Percentiles rank a stretch among this genome's conserved stretches.
phyloP scores from a whole-genome alignment of 257 asterid genomes.

The Solanum pennellii region DNA sequence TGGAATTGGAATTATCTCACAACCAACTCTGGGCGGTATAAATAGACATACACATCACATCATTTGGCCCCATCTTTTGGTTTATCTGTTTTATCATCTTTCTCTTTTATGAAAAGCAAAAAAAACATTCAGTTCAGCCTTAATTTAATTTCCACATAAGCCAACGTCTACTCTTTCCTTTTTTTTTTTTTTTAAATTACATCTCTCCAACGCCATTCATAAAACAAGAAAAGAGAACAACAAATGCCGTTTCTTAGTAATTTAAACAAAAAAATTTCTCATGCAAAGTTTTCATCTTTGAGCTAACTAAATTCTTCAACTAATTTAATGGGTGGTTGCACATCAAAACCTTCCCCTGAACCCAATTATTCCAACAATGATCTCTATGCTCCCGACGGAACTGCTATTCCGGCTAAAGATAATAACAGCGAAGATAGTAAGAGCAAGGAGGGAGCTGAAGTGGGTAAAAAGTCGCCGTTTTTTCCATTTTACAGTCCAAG shows the following conservation, averaged over 20 bases:
- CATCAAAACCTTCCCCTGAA: conserved; percentile 41
- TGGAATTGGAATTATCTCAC: neutral
- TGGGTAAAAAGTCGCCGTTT: conserved; percentile 58
- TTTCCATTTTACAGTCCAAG: conserved; percentile 90
- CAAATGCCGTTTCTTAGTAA: neutral
- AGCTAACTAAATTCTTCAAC: neutral
- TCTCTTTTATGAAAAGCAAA: neutral
- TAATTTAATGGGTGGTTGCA: conserved; percentile 52
- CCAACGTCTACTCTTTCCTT: conserved; percentile 4
- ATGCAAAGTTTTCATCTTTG: neutral
- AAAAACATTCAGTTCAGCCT: neutral
- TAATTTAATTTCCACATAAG: neutral
- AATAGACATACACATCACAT: neutral
- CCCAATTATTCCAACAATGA: conserved; percentile 1
- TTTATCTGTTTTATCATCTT: neutral
- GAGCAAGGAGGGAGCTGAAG: conserved; percentile 8
- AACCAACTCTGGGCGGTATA: neutral
- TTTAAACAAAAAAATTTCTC: neutral
- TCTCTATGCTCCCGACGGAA: neutral
- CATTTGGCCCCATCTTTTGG: neutral
- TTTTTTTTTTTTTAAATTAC: neutral
- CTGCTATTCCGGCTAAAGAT: neutral
- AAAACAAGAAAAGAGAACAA: neutral
- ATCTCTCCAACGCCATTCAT: neutral
- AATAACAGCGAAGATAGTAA: neutral